phyloP scores from a whole-genome alignment of 129 eudicot species.

The Gnaphalium uliginosum region DNA sequence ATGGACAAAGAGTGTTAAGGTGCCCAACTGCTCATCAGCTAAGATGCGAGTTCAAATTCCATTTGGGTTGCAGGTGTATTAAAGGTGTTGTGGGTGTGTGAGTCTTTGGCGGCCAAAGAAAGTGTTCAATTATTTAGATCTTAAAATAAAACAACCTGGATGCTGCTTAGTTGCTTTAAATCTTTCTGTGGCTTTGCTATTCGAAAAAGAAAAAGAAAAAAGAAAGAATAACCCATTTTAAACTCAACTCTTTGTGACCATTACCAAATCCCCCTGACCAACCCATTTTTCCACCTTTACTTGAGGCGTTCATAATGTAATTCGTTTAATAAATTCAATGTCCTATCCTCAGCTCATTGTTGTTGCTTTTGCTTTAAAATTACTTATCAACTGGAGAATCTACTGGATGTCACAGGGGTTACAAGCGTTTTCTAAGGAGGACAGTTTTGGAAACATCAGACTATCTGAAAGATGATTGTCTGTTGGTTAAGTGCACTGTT shows the following conservation, averaged over 20 bases:
- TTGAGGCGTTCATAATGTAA: neutral
- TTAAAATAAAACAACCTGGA: neutral
- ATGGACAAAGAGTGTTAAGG: neutral
- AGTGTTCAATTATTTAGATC: neutral
- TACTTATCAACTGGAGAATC: neutral
- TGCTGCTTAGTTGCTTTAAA: neutral
- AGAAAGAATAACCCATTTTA: too few relatives aligned
- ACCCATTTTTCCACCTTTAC: neutral
- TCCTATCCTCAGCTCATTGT: neutral
- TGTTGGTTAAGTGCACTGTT: constrained; percentile 53
- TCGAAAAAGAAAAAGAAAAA: neutral
- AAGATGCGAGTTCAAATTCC: neutral
- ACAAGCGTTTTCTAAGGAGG: constrained; percentile 67
- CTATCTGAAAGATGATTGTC: constrained; percentile 67
- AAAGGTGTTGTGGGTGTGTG: neutral
- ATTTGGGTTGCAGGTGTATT: neutral
- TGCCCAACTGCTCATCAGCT: neutral
- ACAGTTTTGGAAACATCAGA: constrained; percentile 55
- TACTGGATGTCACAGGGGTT: constrained; percentile 49
- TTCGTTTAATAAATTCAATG: neutral
- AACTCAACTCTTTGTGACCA: neutral
- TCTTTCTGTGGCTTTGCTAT: neutral
- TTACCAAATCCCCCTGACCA: too few relatives aligned
- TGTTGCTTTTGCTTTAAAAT: neutral
- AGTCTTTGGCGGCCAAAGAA: neutral